These are phyloP conservation scores for Pontederia crassipes DNA, from an alignment of 176 grass and related monocot species.

Conservation along the genomic window DNA sequence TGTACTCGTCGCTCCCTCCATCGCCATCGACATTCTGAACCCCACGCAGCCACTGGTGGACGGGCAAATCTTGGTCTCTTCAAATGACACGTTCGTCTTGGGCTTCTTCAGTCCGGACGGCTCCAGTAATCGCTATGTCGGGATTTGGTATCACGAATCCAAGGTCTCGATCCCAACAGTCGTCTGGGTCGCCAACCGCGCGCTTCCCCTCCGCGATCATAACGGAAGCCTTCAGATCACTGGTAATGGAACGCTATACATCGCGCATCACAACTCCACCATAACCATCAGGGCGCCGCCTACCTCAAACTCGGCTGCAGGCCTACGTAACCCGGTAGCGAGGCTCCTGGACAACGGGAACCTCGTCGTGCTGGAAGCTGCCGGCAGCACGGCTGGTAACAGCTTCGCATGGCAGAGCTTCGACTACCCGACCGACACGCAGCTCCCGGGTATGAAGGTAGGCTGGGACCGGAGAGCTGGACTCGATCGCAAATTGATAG, in stretches of 20 bases:
- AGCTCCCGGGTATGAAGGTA: background rate
- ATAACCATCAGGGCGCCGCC: too few relatives aligned
- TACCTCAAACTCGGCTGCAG: too few relatives aligned
- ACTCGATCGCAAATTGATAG: background rate
- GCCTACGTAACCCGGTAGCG: background rate
- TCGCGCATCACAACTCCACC: too few relatives aligned
- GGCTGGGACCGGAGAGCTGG: background rate
- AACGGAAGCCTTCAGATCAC: too few relatives aligned
- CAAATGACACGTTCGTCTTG: background rate
- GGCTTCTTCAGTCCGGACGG: background rate
- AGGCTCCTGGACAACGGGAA: conserved; percentile 23
- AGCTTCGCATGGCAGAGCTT: conserved; percentile 9
- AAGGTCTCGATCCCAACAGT: too few relatives aligned
- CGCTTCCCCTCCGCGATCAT: too few relatives aligned
- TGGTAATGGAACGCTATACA: too few relatives aligned
- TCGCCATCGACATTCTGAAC: background rate
- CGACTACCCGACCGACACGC: conserved; percentile 7
- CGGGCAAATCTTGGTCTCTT: background rate
- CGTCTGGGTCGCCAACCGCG: too few relatives aligned
- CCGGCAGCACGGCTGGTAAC: background rate
- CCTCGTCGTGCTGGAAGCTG: background rate
- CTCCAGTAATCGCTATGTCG: background rate
- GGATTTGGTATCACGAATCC: too few relatives aligned
- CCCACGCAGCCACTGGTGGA: background rate
- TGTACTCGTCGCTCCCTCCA: background rate